These are phyloP conservation scores for Pyrenophora graminea DNA, from an alignment of 2,329 filamentous ascomycete species.

Conservation along the genomic window DNA sequence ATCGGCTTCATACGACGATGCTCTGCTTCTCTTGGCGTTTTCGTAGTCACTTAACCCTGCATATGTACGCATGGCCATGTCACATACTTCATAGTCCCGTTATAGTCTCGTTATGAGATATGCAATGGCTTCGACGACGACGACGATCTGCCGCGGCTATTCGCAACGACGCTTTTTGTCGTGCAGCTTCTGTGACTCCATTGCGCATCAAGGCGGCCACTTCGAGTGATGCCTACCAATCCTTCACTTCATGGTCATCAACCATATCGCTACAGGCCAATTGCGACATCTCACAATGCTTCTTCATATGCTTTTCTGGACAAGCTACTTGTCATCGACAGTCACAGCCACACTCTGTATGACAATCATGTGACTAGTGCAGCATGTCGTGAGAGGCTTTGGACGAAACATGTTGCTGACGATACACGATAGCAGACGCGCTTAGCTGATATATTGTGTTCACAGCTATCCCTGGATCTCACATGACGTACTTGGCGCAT, in stretches of 20 bases:
- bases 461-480: background rate
- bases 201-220: conserved; percentile 1
- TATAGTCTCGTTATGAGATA: no score
- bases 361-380: conserved; percentile 1
- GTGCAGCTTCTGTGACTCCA: background rate
- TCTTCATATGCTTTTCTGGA: background rate
- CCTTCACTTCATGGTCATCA: background rate
- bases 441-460: background rate
- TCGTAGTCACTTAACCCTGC: no score
- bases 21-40: no score
- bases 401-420: background rate
- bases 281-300: background rate
- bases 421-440: background rate
- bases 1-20: no score
- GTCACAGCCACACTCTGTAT: background rate
- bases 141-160: background rate
- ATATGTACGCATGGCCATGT: no score
- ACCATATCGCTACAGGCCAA: background rate
- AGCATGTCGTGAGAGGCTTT: background rate
- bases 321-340: background rate
- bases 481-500: background rate
- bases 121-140: background rate
- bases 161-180: background rate
- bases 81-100: no score
- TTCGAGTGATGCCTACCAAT: background rate